Conservation (phyloP, 345 rosid genomes). For the Durio zibethinus region DNA sequence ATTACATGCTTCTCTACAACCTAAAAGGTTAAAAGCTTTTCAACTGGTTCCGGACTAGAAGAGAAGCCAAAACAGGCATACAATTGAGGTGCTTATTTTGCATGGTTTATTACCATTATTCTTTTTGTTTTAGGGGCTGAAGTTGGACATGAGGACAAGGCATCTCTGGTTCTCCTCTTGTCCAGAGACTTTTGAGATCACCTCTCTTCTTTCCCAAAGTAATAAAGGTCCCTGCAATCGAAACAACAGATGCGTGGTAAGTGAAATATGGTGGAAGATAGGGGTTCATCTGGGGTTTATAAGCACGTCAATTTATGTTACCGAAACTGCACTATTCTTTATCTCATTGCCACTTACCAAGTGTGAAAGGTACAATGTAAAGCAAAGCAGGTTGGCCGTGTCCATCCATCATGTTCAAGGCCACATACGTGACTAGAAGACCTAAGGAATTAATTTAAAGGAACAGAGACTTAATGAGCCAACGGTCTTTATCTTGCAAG, state of each 20-base stretch:
- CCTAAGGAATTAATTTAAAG: constrained; percentile 38
- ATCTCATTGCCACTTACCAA: constrained; percentile 48
- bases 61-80: not conserved
- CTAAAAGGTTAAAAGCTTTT: not conserved
- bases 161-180: constrained; percentile 72
- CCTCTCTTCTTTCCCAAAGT: constrained; percentile 78
- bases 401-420: constrained; percentile 95
- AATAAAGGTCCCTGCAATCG: constrained; percentile 62
- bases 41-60: not conserved
- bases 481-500: not conserved
- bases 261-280: not conserved
- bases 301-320: not conserved
- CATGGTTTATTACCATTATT: constrained; percentile 3
- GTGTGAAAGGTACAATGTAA: constrained; percentile 91
- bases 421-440: constrained; percentile 86
- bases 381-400: constrained; percentile 98
- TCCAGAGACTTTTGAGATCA: constrained; percentile 77
- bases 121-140: constrained; percentile 26
- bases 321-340: not conserved
- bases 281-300: not conserved
- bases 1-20: constrained; percentile 14
- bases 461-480: not conserved
- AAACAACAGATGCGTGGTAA: not conserved
- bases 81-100: not conserved
- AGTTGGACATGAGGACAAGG: constrained; percentile 67